These are phyloP conservation scores for Colletotrichum spaethianum DNA, from an alignment of 2,329 filamentous ascomycete genomes.

Conservation along the genomic window DNA sequence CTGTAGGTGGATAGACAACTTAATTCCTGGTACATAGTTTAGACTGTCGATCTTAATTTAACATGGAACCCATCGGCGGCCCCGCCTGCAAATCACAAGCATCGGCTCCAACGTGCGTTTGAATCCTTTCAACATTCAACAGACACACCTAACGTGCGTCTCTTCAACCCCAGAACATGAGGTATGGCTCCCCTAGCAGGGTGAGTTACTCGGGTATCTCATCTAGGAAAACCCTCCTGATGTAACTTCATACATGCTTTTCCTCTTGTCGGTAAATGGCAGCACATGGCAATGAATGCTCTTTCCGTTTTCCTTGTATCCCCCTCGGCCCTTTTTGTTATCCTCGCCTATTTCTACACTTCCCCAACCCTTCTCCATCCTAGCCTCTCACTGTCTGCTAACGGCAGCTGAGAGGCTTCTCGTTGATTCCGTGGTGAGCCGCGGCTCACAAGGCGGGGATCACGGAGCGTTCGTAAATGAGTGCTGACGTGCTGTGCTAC, in stretches of 20 bases:
- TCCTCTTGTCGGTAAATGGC: background rate
- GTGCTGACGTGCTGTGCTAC: slow-evolving; percentile 17
- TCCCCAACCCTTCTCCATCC: slow-evolving; percentile 6
- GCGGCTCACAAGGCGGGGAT: background rate
- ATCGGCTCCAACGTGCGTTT: background rate
- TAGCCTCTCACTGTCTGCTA: background rate
- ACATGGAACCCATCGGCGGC: background rate
- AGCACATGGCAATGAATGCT: slow-evolving; percentile 6
- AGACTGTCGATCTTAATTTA: background rate
- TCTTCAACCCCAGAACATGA: slow-evolving; percentile 23
- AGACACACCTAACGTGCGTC: background rate
- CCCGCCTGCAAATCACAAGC: background rate
- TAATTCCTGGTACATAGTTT: background rate
- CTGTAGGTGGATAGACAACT: too few relatives aligned
- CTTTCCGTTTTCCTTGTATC: background rate
- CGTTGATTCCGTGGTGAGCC: background rate
- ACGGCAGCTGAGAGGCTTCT: too few relatives aligned
- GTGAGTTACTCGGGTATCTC: slow-evolving; percentile 39
- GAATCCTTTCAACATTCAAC: slow-evolving; percentile 24
- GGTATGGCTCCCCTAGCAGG: slow-evolving; percentile 7
- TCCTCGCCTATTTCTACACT: background rate
- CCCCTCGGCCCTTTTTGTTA: background rate
- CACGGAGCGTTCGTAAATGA: background rate
- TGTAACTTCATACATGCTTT: slow-evolving; percentile 17
- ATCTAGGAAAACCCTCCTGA: slow-evolving; percentile 33